Percentiles rank a stretch among this genome's conserved stretches.
These are phyloP conservation scores for Aureobasidium sp. DNA, from an alignment of 2,329 filamentous ascomycete genomes.

Conservation along the genomic window DNA sequence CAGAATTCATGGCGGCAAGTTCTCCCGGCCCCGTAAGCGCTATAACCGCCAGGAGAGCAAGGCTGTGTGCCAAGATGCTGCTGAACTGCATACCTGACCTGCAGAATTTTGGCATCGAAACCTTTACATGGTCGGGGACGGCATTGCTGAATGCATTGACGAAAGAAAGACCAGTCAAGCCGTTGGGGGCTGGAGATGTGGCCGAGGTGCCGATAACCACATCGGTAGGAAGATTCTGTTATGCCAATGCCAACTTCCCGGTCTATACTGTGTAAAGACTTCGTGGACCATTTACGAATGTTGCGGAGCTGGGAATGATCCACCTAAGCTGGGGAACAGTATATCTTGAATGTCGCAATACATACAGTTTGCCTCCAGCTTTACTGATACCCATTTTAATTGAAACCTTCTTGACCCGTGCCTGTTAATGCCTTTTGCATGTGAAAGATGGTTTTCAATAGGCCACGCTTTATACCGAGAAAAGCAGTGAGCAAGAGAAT, in stretches of 20 bases:
- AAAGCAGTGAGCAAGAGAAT: no score
- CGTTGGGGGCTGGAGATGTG: neutral
- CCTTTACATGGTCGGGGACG: neutral
- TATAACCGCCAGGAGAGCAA: neutral
- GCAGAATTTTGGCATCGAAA: neutral
- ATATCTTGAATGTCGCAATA: neutral
- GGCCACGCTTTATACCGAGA: neutral
- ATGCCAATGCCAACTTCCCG: neutral
- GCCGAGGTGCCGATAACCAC: neutral
- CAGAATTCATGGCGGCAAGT: neutral
- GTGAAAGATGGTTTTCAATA: neutral
- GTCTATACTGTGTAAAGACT: neutral
- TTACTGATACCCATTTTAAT: neutral
- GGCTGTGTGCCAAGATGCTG: neutral
- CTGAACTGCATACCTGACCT: neutral
- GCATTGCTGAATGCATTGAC: neutral
- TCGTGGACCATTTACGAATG: neutral
- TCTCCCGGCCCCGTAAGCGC: neutral
- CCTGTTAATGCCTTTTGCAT: neutral
- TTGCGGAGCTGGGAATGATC: neutral
- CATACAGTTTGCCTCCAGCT: neutral
- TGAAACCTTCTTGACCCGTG: no score
- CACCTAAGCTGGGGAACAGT: neutral
- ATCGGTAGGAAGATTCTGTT: neutral
- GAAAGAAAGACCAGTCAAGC: neutral